A percentile compares a stretch with the other conserved stretches of the same genome.
These are phyloP conservation scores for Odontarrhena argentea DNA, from an alignment of 345 rosid genomes.

Conservation along the genomic window DNA sequence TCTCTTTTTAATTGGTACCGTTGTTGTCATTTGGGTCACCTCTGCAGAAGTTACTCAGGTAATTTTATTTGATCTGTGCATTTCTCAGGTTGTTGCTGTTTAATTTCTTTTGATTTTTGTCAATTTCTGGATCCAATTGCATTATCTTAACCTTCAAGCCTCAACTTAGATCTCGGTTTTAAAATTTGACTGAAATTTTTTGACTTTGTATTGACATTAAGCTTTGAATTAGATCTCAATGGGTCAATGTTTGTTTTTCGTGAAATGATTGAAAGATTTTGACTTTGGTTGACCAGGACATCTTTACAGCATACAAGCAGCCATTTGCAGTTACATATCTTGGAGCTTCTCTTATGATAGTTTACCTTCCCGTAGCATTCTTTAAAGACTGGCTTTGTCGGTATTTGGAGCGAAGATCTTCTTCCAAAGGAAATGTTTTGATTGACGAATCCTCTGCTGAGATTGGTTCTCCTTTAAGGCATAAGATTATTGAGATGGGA, in stretches of 20 bases:
- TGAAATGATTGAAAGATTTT: slow-evolving; percentile 12
- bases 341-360: slow-evolving; percentile 96
- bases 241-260: slow-evolving; percentile 19
- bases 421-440: slow-evolving; percentile 57
- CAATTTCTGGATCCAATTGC: slow-evolving; percentile 17
- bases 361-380: slow-evolving; percentile 93
- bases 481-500: slow-evolving; percentile 71
- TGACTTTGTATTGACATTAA: neutral
- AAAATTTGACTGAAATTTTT: neutral
- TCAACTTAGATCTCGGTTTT: neutral
- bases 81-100: neutral
- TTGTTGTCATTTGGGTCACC: slow-evolving; percentile 90
- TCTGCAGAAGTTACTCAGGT: slow-evolving; percentile 96
- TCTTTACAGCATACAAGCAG: slow-evolving; percentile 88
- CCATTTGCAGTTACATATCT: slow-evolving; percentile 98
- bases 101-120: neutral
- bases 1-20: slow-evolving; percentile 77
- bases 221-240: slow-evolving; percentile 28
- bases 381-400: slow-evolving; percentile 83
- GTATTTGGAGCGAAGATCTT: slow-evolving; percentile 46
- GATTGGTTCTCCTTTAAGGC: slow-evolving; percentile 59
- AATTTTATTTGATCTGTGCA: neutral
- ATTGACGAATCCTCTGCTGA: slow-evolving; percentile 55
- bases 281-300: slow-evolving; percentile 59
- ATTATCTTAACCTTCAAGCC: neutral